Base-by-base conservation (phyloP, 768 basidiomycete genomes). In the Hydnomerulius pinastri region DNA sequence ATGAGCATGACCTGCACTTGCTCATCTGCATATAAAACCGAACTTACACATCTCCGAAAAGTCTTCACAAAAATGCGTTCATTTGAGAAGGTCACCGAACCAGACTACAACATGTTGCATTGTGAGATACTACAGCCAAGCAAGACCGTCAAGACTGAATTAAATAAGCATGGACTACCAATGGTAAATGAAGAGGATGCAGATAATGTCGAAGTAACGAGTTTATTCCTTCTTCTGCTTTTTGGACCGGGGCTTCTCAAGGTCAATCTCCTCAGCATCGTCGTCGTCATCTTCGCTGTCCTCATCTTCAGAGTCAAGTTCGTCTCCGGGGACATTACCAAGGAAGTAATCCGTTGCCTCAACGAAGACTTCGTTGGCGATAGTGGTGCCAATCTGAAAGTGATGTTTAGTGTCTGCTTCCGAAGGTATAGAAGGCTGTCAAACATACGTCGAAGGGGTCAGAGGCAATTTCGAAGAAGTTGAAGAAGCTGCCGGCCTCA, bases 401-500 rank as follows among this genome's bases (percentile, higher is more conserved):
- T 28, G 17, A 27, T 21, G 41, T 15, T 35, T 12, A 21, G 29
- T 1, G 21, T 46, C 25, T 24, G 46, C 15, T n/a, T 18, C 4
- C 24, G 17, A 20, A 11, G 7, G 29, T 35, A 12, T 13, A 35
- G 13, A 35, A 17, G 17, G 9, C 28, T 23, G 25, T 15, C 10
- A 20, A 18, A 70, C 81, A 73, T 64, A 90, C 90, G 56, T 90
- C 87, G 53, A 75, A 79, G 12, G 80, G 77, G 62, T 92, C 90
- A 32, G 72, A 63, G 10, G 76, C 74, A 53, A 77, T 63, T 69
- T 88, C 90, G 54, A 93, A 92, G 64, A 87, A 86, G 73, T 92
- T 91, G 79, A 93, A 93, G 75, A 93, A 91, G 63, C 85, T 90
- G 48, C 91, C 91, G 42, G 78, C 70, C 42, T 93, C 91, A 21